These are phyloP conservation scores for Ceratocystis lukuohia DNA, from an alignment of 2,329 filamentous ascomycete genomes.

Conservation along the genomic window DNA sequence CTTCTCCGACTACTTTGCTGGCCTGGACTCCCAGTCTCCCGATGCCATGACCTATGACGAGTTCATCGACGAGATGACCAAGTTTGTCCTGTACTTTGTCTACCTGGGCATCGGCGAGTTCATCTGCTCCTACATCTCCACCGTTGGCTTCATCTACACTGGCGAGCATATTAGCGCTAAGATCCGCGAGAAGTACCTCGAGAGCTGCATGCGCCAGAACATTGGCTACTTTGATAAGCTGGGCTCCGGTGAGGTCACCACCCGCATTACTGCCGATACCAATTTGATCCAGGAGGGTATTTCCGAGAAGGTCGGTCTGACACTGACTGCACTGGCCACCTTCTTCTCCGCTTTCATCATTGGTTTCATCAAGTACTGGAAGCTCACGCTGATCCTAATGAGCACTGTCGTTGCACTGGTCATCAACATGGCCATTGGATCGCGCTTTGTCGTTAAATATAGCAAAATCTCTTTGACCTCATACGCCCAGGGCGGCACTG, in stretches of 20 bases:
- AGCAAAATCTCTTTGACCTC: conserved; percentile 65
- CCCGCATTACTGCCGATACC: conserved; percentile 84
- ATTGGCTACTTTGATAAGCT: conserved; percentile 89
- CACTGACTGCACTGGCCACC: conserved; percentile 60
- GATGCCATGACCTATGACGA: conserved; percentile 33
- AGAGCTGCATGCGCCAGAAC: conserved; percentile 74
- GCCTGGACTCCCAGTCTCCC: conserved; percentile 27
- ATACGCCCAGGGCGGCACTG: conserved; percentile 71
- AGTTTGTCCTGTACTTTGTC: conserved; percentile 67
- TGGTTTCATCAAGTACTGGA: conserved; percentile 84
- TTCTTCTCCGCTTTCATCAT: conserved; percentile 86
- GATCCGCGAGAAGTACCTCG: conserved; percentile 70
- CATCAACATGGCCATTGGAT: conserved; percentile 61
- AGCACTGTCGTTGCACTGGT: conserved; percentile 71
- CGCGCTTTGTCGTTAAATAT: conserved; percentile 63
- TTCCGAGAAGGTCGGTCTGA: conserved; percentile 74
- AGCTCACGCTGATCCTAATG: conserved; percentile 73
- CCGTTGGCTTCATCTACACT: conserved; percentile 79
- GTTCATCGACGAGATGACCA: conserved; percentile 47
- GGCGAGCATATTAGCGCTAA: conserved; percentile 68
- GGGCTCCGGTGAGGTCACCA: conserved; percentile 85
- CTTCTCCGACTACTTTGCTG: conserved; percentile 52
- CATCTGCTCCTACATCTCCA: conserved; percentile 54
- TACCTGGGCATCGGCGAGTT: conserved; percentile 77
- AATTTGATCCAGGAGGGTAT: conserved; percentile 90